Base-by-base conservation (phyloP, 495 filamentous ascomycete species). In the Penicillium crystallinum region DNA sequence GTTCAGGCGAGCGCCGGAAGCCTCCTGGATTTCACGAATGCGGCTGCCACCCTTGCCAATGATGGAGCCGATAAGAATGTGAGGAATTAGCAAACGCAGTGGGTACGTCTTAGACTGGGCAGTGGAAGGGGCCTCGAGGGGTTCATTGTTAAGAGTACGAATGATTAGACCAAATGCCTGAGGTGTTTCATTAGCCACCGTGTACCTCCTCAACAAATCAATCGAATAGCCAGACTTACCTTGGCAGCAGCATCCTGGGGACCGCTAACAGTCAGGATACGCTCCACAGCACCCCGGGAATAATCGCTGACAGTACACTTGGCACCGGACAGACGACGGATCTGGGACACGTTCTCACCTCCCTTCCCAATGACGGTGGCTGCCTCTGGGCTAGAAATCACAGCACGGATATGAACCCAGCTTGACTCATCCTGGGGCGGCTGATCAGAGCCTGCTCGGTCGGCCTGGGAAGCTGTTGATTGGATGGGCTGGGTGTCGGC, bases 241-340 rank as follows among this genome's bases (percentile, higher is more conserved):
- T 98, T 98, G 53, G 93, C 95, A 59, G 91, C 90, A 52, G 91
- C 91, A 74, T 98, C 93, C 49, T 97, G 92, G 52, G 84, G 81
- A 50, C 93, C 93, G 71, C 90, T 96, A 46, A 98, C 95, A 27
- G 93, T 98, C 62, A 98, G 75, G 57, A 98, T 97, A 65, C 93
- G 86, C 71, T 98, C 93, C 23, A 97, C 90, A 30, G 93, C 92
- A 56, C 93, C 93, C 60, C 95, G 88, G 61, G 92, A 85, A 63
- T 97, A 98, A 67, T 98, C 93, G 75, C 91, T 96, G 56, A 98
- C 91, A 29, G 95, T 97, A 75, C 93, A 97, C 73, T 97, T 97
- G 56, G 93, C 93, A 58, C 87, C 88, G 9, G 95, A 95, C 75
- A 90, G 76, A 64, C 85, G 86, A 52, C 93, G 84, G 57, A 97